Base-by-base conservation (phyloP, 352 stramenopile species). In the Phytophthora chlamydospora region DNA sequence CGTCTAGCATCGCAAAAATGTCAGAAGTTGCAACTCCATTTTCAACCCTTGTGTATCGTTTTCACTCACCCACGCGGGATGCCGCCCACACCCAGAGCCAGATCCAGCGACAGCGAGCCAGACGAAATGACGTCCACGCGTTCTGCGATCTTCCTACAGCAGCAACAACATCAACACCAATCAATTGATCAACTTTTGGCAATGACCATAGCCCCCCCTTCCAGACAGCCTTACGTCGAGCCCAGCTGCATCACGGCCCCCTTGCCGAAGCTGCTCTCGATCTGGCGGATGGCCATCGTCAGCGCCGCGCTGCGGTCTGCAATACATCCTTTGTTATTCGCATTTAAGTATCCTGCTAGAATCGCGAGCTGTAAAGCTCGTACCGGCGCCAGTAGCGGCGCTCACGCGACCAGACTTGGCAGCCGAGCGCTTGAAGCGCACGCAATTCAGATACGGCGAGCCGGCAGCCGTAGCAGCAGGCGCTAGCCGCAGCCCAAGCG, bases 171-270 rank as follows among this genome's bases (percentile, higher is more conserved):
- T 42, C 6, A 32, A 16, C 10, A 50, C 16, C 12, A 50, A 29
- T 16, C 45, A 24, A 31, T 47, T 33, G 12, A 53, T 53, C 40
- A 58, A 53, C 34, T 41, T 62, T 56, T 52, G 38, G 41, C 49
- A 36, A 9, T 7, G 21, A 4, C 9, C 16, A 54, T 31, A 42
- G 36, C 45, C 47, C 14, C n/a, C 7, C 10, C 0, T 16, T 17
- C 14, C 4, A 43, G 16, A 27, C 3, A 10, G 0, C 31, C 64
- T 16, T 85, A 85, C 71, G 89, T 95, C 27, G 97, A 95, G 4
- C 97, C 97, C 19, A 99, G 75, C 56, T 98, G 96, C 75, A 99
- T 97, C 44, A 99, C 96, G 0, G 91, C 89, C n/a, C 97, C 97
- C 47, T 97, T 95, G 49, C 96, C 96, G 68, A 98, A 99, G 69